Evolutionary conservation across 2,329 filamentous ascomycete genomes (phyloP).

Genomic region (Botrytis squamosa): DNA sequence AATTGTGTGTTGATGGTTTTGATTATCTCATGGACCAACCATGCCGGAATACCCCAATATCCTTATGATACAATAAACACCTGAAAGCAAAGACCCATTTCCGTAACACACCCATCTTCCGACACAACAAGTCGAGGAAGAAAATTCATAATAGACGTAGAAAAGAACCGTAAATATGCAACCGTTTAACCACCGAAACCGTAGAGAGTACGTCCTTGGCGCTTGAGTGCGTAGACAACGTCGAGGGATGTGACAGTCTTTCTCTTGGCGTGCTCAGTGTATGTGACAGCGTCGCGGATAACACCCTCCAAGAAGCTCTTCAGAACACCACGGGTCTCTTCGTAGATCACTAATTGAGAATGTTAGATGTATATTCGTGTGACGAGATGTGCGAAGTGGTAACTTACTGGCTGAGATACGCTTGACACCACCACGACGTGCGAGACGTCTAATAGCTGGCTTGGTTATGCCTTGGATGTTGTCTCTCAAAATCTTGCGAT

Average conservation of each 20-base stretch:
- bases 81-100: slow-evolving; percentile 33
- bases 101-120: slow-evolving; percentile 31
- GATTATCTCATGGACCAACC: slow-evolving; percentile 33
- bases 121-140: slow-evolving; percentile 26
- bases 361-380: slow-evolving; percentile 37
- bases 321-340: slow-evolving; percentile 77
- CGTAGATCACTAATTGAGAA: slow-evolving; percentile 65
- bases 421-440: slow-evolving; percentile 99
- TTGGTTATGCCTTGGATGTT: slow-evolving; percentile 99
- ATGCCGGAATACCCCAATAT: slow-evolving; percentile 33
- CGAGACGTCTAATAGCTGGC: slow-evolving; percentile 97
- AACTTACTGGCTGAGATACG: slow-evolving; percentile 89
- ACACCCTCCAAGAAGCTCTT: slow-evolving; percentile 83
- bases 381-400: background rate
- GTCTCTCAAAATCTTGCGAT: slow-evolving; percentile 98
- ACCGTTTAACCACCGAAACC: slow-evolving; percentile 61
- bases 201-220: slow-evolving; percentile 65
- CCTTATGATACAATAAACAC: slow-evolving; percentile 38
- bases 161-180: slow-evolving; percentile 25
- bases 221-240: slow-evolving; percentile 65
- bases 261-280: slow-evolving; percentile 71
- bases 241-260: slow-evolving; percentile 68
- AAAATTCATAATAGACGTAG: slow-evolving; percentile 35
- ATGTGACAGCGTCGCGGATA: slow-evolving; percentile 55
- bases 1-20: slow-evolving; percentile 21